These are phyloP conservation scores for Panus rudis DNA, from an alignment of 768 basidiomycete species.

Conservation along the genomic window DNA sequence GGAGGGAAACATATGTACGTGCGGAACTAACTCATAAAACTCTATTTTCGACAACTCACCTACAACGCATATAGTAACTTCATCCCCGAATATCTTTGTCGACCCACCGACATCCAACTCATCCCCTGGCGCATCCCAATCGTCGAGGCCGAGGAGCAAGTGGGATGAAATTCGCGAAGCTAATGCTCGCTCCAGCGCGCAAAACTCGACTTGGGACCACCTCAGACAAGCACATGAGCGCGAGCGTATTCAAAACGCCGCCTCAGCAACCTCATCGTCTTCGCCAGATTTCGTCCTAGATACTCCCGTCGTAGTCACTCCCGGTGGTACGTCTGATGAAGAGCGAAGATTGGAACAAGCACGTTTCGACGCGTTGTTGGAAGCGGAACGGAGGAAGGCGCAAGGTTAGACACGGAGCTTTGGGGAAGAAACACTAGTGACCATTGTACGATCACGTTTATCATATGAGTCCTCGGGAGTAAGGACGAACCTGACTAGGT, in stretches of 20 bases:
- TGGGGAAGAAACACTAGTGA: too few relatives aligned
- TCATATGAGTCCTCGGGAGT: too few relatives aligned
- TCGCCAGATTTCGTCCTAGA: not conserved
- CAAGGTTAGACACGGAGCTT: too few relatives aligned
- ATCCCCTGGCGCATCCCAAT: too few relatives aligned
- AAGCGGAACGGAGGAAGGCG: conserved; percentile 42
- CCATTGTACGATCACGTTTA: too few relatives aligned
- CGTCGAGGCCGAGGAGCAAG: conserved; percentile 28
- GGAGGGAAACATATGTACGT: too few relatives aligned
- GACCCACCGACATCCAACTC: too few relatives aligned
- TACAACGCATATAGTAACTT: too few relatives aligned
- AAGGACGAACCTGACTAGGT: too few relatives aligned
- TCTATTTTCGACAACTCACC: too few relatives aligned
- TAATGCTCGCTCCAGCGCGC: conserved; percentile 34
- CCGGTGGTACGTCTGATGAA: conserved; percentile 12
- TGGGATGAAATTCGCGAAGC: conserved; percentile 66
- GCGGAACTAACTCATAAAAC: too few relatives aligned
- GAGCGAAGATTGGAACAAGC: conserved; percentile 41
- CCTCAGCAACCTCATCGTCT: conserved; percentile 4
- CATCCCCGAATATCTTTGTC: too few relatives aligned
- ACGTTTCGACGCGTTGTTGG: conserved; percentile 51
- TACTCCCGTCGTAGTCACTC: not conserved
- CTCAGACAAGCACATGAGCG: conserved; percentile 50
- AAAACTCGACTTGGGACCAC: conserved; percentile 58
- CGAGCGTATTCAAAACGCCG: conserved; percentile 26